phyloP scores from a whole-genome alignment of 1,139 yeast species.

The Arxiozyma telluris region DNA sequence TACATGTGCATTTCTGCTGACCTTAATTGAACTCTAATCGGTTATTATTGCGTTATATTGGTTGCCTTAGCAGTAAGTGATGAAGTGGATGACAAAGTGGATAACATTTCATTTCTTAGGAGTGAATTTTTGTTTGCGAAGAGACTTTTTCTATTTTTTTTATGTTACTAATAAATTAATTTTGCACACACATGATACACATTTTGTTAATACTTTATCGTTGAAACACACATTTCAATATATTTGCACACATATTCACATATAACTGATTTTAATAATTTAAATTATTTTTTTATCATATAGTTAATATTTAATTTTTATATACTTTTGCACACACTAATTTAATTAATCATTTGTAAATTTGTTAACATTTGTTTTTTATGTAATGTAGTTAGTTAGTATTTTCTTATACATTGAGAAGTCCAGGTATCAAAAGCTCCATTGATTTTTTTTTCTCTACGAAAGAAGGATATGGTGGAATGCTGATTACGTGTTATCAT shows the following conservation, averaged over 20 bases:
- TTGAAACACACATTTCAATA: conserved; percentile 5
- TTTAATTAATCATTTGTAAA: conserved; percentile 13
- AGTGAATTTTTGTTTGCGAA: not conserved
- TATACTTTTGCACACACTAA: conserved; percentile 22
- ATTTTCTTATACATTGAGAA: too few relatives aligned
- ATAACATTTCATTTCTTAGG: not conserved
- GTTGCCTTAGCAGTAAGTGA: not conserved
- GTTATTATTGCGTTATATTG: not conserved
- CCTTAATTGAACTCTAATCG: not conserved
- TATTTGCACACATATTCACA: conserved; percentile 14
- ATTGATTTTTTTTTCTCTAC: not conserved
- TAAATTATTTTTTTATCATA: conserved; percentile 11
- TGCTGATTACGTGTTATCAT: too few relatives aligned
- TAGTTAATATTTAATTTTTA: conserved; percentile 17
- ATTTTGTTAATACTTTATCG: conserved; percentile 3
- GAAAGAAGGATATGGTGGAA: not conserved
- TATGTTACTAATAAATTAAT: conserved; percentile 4
- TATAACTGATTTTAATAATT: conserved; percentile 3
- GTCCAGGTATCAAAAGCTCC: too few relatives aligned
- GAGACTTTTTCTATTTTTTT: not conserved
- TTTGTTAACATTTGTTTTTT: conserved; percentile 1
- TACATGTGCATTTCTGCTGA: not conserved
- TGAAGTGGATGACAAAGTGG: not conserved
- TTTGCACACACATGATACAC: conserved; percentile 6
- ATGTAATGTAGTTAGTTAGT: not conserved